phyloP scores from a whole-genome alignment of 2,329 filamentous ascomycete genomes.

The Sphaerulina populicola region DNA sequence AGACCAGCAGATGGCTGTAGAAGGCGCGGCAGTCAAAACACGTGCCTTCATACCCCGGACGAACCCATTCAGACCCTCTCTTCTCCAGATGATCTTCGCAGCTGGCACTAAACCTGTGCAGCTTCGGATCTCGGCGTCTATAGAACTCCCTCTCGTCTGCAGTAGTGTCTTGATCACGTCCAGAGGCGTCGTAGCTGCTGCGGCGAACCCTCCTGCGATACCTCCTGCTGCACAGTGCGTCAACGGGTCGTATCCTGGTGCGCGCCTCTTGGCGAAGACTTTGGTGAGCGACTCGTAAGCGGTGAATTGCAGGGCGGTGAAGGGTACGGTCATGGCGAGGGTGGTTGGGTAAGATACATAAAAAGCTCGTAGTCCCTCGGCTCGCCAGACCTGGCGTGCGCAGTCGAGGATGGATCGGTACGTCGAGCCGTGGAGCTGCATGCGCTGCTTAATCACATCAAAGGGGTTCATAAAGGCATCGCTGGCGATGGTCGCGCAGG shows the following conservation, averaged over 20 bases:
- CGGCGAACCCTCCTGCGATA: conserved; percentile 84
- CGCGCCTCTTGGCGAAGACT: conserved; percentile 60
- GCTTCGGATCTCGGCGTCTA: conserved; percentile 71
- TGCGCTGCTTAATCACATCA: conserved; percentile 98
- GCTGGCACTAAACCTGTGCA: conserved; percentile 75
- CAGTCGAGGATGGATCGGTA: conserved; percentile 83
- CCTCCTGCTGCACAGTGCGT: conserved; percentile 92
- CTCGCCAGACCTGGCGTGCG: conserved; percentile 75
- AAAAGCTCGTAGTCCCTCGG: conserved; percentile 83
- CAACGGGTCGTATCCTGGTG: conserved; percentile 68
- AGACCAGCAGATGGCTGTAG: conserved; percentile 98
- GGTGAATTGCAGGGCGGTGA: conserved; percentile 93
- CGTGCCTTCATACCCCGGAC: conserved; percentile 87
- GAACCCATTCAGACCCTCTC: conserved; percentile 80
- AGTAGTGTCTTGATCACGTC: conserved; percentile 98
- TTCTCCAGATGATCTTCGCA: conserved; percentile 68
- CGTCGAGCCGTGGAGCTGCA: conserved; percentile 95
- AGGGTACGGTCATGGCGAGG: conserved; percentile 95
- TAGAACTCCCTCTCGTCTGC: conserved; percentile 79
- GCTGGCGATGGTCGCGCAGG: conserved; percentile 89
- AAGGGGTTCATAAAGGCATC: conserved; percentile 99
- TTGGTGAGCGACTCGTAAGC: conserved; percentile 97
- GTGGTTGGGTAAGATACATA: conserved; percentile 98
- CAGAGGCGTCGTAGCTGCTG: conserved; percentile 87
- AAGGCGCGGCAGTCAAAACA: conserved; percentile 94